phyloP scores from a whole-genome alignment of 805 yeast genomes.

The Yarrowia sp. region DNA sequence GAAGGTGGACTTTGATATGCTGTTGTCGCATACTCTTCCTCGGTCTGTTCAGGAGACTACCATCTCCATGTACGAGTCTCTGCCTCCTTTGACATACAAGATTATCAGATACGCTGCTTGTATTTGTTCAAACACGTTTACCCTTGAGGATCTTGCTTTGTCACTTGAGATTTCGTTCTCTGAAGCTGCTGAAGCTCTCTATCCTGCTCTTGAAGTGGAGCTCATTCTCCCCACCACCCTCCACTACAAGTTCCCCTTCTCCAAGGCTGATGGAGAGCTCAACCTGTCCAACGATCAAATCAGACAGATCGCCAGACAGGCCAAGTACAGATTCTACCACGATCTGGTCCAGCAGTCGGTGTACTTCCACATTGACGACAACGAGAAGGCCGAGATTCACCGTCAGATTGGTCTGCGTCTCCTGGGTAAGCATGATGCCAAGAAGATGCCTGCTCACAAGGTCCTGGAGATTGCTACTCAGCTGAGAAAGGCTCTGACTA shows the following conservation, averaged over 20 bases:
- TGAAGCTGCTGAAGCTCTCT: constrained; percentile 40
- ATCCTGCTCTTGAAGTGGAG: constrained; percentile 39
- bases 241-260: constrained; percentile 50
- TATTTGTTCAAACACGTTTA: constrained; percentile 43
- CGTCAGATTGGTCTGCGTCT: constrained; percentile 47
- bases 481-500: constrained; percentile 41
- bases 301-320: constrained; percentile 39
- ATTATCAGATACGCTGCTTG: constrained; percentile 47
- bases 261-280: constrained; percentile 38
- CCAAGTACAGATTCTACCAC: constrained; percentile 45
- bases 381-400: constrained; percentile 41
- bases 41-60: constrained; percentile 30
- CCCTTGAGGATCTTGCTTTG: constrained; percentile 42
- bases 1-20: constrained; percentile 32
- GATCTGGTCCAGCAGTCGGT: constrained; percentile 43
- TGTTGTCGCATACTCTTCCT: constrained; percentile 27
- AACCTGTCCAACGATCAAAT: constrained; percentile 39
- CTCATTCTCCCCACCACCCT: constrained; percentile 44
- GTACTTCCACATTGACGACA: constrained; percentile 35
- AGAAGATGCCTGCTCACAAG: constrained; percentile 33
- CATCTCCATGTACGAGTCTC: constrained; percentile 31
- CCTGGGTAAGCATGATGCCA: constrained; percentile 33
- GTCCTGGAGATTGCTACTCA: constrained; percentile 45
- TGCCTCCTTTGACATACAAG: constrained; percentile 35
- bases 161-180: constrained; percentile 42